phyloP scores from a whole-genome alignment of 202 grass and related monocot species.

The Hordeum pubiflorum region DNA sequence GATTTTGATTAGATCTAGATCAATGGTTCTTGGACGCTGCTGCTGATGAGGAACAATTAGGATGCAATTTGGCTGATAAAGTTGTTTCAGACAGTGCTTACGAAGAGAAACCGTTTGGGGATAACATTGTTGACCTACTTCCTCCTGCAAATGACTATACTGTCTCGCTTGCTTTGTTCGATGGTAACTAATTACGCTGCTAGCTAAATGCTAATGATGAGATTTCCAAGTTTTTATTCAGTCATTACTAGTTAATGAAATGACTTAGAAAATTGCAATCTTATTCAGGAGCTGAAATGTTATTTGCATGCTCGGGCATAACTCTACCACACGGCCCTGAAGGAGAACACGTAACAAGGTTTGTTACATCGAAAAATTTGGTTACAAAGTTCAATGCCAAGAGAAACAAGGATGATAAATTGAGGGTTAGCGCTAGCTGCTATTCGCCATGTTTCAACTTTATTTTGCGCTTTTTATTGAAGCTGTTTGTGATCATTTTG shows the following conservation, averaged over 20 bases:
- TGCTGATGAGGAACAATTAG: not conserved
- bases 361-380: not conserved
- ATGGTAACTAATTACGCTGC: not conserved
- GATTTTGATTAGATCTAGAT: not conserved
- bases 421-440: conserved; percentile 5
- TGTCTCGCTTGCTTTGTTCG: conserved; percentile 20
- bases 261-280: not conserved
- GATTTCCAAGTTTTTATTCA: not conserved
- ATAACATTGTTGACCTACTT: no score
- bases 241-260: not conserved
- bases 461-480: no score
- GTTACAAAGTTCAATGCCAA: not conserved
- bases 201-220: not conserved
- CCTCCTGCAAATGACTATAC: not conserved
- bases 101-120: not conserved
- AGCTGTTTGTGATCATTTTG: not conserved
- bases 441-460: no score
- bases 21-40: not conserved
- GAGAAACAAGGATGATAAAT: conserved; percentile 17
- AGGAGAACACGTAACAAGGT: not conserved
- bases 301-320: conserved; percentile 31
- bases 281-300: conserved; percentile 18
- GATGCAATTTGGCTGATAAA: not conserved
- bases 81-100: not conserved
- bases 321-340: not conserved